Conservation (phyloP, 495 filamentous ascomycete species). For the Penicillium simplicissimum region DNA sequence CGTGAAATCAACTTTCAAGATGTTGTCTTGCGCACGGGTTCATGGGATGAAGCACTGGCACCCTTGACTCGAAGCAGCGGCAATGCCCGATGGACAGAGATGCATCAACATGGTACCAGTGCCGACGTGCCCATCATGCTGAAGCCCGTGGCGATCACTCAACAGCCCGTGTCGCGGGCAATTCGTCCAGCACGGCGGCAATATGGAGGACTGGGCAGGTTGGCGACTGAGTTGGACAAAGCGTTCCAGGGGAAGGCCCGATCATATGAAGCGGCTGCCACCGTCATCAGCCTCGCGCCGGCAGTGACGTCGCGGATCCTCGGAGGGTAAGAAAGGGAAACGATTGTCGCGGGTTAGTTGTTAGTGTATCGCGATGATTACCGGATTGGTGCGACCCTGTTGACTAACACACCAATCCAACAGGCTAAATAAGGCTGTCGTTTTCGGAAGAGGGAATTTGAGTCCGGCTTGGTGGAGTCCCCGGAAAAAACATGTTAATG, state of each 20-base stretch:
- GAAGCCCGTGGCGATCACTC: constrained; percentile 18
- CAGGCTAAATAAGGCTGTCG: neutral
- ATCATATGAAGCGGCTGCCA: constrained; percentile 47
- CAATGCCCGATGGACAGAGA: constrained; percentile 51
- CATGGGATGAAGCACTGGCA: constrained; percentile 73
- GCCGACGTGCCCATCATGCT: constrained; percentile 38
- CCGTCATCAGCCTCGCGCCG: constrained; percentile 37
- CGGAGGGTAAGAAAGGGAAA: constrained; percentile 20
- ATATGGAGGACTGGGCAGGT: constrained; percentile 21
- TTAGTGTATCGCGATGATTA: constrained; percentile 23
- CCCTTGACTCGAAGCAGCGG: constrained; percentile 61
- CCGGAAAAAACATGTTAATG: neutral
- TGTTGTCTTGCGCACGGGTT: constrained; percentile 61
- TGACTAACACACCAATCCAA: neutral
- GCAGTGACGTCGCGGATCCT: constrained; percentile 28
- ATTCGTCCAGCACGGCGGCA: constrained; percentile 19
- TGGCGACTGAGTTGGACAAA: constrained; percentile 35
- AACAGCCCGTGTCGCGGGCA: constrained; percentile 23
- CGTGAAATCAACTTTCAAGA: constrained; percentile 73
- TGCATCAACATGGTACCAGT: constrained; percentile 38
- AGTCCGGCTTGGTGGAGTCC: constrained; percentile 19
- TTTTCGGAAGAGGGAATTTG: neutral
- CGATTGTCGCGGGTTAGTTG: constrained; percentile 9
- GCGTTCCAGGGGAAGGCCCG: constrained; percentile 35
- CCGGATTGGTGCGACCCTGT: constrained; percentile 25